Conservation (phyloP, 2,329 filamentous ascomycete genomes). For the Aspergillus floridensis region DNA sequence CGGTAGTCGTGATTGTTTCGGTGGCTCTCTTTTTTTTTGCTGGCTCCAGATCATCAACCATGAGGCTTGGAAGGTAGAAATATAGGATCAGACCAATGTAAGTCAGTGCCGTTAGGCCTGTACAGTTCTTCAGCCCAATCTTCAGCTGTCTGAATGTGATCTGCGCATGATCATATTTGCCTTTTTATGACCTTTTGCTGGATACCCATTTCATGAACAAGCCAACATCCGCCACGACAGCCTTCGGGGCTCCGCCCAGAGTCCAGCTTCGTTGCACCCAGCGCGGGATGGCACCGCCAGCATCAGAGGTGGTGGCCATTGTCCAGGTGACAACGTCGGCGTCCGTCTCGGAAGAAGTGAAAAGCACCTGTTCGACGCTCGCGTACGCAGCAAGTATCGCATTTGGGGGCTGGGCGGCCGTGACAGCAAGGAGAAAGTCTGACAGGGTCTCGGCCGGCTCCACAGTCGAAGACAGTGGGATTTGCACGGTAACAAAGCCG, state of each 20-base stretch:
- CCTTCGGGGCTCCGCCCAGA: conserved; percentile 36
- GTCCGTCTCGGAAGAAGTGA: conserved; percentile 4
- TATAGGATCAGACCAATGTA: background rate
- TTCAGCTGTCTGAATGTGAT: background rate
- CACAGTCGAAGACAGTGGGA: conserved; percentile 24
- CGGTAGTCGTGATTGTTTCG: background rate
- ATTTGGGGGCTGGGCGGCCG: conserved; percentile 22
- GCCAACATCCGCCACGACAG: conserved; percentile 40
- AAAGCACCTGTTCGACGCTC: conserved; percentile 33
- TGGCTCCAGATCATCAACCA: background rate
- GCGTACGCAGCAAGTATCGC: conserved; percentile 35
- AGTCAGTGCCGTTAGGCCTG: background rate
- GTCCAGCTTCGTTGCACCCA: conserved; percentile 40
- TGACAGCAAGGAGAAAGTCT: conserved; percentile 20
- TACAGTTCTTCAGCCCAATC: background rate
- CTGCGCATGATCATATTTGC: background rate
- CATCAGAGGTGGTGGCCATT: conserved; percentile 40
- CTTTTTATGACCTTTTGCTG: conserved; percentile 5
- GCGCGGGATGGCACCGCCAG: conserved; percentile 35
- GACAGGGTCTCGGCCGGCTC: conserved; percentile 17
- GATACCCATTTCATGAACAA: conserved; percentile 37
- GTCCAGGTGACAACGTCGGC: conserved; percentile 28
- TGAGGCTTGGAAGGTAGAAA: background rate
- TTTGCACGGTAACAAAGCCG: conserved; percentile 35
- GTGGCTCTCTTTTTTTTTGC: background rate